Evolutionary conservation across 768 basidiomycete genomes (phyloP), one percentile per base, ranked within the genome.

Genomic region (Lactifluus hygrophoroides): DNA sequence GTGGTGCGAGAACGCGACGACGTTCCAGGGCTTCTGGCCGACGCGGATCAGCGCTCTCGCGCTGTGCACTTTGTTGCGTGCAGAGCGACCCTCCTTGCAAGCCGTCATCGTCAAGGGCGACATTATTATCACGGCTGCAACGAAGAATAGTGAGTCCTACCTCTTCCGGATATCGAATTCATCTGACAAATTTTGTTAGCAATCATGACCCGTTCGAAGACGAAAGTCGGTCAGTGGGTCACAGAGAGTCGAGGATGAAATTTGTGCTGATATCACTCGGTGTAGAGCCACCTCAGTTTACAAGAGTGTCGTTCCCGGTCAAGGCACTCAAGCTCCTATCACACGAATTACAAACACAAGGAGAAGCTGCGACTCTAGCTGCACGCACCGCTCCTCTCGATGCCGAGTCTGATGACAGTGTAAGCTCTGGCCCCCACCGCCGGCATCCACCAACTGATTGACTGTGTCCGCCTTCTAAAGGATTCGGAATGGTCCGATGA

Each of bases 401-500:
- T 28, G 74, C 83, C 11, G 85, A 84, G 30, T 85, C 81, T 9
- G 91, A 94, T 63, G 91, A 93, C 67, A 88, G 81, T 38, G 86
- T 87, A 71, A 61, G 80, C 70, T 25, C 43, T 23, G 14, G 28
- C 32, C 25, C 2, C 34, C 25, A 2, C 14, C 42, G 21, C 35
- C 8, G 23, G 7, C 6, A 6, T 14, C 9, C 13, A 5, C 17
- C 27, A 17, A 25, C 21, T 43, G 3, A 51, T 45, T 45, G 65
- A 63, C 34, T 54, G 46, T 57, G 27, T 46, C 19, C 28, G 10
- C 19, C 52, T 10, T 13, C 47, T 5, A 28, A 69, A 90, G 78
- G 88, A 93, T 62, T 91, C 91, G 34, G 90, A 91, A n/a, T 98
- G 95, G 95, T 80, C 82, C 10, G 94, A 96, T 65, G 93, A 94